Conservation (phyloP, 352 stramenopile genomes). For the Hyaloperonospora brassicae region DNA sequence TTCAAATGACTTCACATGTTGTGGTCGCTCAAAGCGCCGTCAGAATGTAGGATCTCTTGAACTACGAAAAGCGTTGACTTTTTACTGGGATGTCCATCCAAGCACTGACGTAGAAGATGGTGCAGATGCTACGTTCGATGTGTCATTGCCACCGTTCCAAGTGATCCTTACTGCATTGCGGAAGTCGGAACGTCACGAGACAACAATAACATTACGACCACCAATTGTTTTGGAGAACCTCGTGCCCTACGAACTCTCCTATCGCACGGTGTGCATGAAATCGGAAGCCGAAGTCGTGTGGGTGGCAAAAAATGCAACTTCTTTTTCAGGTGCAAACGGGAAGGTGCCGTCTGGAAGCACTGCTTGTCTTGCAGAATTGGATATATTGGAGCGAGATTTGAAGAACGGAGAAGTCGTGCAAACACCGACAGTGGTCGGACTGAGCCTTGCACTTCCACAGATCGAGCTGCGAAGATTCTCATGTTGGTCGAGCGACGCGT, state of each 20-base stretch:
- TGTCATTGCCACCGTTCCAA: slow-evolving; percentile 62
- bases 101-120: slow-evolving; percentile 10
- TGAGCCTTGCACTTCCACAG: slow-evolving; percentile 62
- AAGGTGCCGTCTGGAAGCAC: slow-evolving; percentile 48
- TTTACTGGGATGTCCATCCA: slow-evolving; percentile 68
- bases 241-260: slow-evolving; percentile 60
- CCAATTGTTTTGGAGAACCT: slow-evolving; percentile 73
- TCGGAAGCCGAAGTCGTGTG: slow-evolving; percentile 51
- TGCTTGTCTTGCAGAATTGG: slow-evolving; percentile 55
- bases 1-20: slow-evolving; percentile 25
- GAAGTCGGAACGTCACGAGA: slow-evolving; percentile 75
- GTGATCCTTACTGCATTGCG: slow-evolving; percentile 58
- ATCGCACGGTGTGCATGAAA: slow-evolving; percentile 76
- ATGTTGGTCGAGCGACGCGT: slow-evolving; percentile 40
- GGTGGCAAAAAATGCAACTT: slow-evolving; percentile 56
- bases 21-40: slow-evolving; percentile 20
- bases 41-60: slow-evolving; percentile 54
- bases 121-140: slow-evolving; percentile 27
- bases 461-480: slow-evolving; percentile 53
- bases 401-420: slow-evolving; percentile 28
- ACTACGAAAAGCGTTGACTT: slow-evolving; percentile 56
- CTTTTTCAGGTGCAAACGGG: slow-evolving; percentile 52
- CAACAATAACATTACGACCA: slow-evolving; percentile 54
- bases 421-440: slow-evolving; percentile 52
- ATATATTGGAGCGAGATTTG: slow-evolving; percentile 50